These are phyloP conservation scores for Aleurites moluccanus DNA, from an alignment of 441 rosid genomes.

Conservation along the genomic window DNA sequence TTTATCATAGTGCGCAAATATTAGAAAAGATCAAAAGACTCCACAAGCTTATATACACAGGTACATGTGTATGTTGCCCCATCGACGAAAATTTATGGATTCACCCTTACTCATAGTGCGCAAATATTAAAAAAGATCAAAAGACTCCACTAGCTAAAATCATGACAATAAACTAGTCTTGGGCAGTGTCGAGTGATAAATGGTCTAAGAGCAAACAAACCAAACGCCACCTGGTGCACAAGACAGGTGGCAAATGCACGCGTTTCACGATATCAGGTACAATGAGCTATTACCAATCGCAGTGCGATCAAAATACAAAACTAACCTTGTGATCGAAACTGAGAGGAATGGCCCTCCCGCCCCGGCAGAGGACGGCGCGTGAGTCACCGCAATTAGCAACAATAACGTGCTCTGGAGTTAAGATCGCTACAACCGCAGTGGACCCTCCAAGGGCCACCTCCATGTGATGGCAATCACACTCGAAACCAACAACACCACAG, in stretches of 20 bases:
- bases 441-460: conserved; percentile 60
- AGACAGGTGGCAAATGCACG: not conserved
- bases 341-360: conserved; percentile 54
- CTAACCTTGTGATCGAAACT: conserved; percentile 76
- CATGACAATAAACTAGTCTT: not conserved
- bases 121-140: too few relatives aligned
- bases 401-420: conserved; percentile 49
- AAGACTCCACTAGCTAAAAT: too few relatives aligned
- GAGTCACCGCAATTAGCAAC: conserved; percentile 89
- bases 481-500: conserved; percentile 36
- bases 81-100: too few relatives aligned
- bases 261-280: not conserved
- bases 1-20: too few relatives aligned
- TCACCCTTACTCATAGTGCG: too few relatives aligned
- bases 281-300: not conserved
- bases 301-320: conserved; percentile 13
- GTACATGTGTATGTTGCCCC: too few relatives aligned
- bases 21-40: not conserved
- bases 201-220: not conserved
- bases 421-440: conserved; percentile 58
- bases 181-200: not conserved
- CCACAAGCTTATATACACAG: too few relatives aligned
- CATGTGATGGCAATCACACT: conserved; percentile 45
- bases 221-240: conserved; percentile 6
- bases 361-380: conserved; percentile 75